Percentiles rank a stretch among this genome's conserved stretches.
phyloP scores from a whole-genome alignment of 2,329 filamentous ascomycete species.

The Xylariaceae sp. region DNA sequence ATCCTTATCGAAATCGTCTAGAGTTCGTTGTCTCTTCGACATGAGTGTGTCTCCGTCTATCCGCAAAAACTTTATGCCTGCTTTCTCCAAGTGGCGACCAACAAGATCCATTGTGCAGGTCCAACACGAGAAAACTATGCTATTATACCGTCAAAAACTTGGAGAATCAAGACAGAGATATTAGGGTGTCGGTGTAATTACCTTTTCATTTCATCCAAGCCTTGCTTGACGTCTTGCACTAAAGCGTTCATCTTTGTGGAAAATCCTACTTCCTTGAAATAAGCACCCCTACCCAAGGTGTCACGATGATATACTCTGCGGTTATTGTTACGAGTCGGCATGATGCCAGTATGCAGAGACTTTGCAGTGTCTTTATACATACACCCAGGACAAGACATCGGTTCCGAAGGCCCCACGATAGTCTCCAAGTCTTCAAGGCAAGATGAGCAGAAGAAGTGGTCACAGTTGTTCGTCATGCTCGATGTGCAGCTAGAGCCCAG shows the following conservation, averaged over 20 bases:
- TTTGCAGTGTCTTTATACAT: neutral
- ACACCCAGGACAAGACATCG: conserved; percentile 37
- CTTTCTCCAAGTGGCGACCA: conserved; percentile 37
- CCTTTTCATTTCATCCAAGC: conserved; percentile 39
- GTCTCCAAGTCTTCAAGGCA: conserved; percentile 36
- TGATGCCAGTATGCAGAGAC: neutral
- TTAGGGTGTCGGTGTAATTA: conserved; percentile 12
- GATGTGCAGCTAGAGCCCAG: no score
- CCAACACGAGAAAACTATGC: conserved; percentile 56
- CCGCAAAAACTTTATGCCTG: conserved; percentile 42
- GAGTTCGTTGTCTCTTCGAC: conserved; percentile 44
- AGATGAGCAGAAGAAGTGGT: conserved; percentile 43
- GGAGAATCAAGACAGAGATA: conserved; percentile 25
- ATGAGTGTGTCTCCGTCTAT: conserved; percentile 54
- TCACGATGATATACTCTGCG: neutral
- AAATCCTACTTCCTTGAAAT: conserved; percentile 39
- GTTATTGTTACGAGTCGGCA: neutral
- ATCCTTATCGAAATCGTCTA: conserved; percentile 47
- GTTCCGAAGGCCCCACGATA: neutral
- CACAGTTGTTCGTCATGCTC: conserved; percentile 39
- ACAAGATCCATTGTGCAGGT: conserved; percentile 51
- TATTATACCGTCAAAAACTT: conserved; percentile 33
- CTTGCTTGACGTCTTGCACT: conserved; percentile 40
- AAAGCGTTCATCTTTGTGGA: conserved; percentile 46
- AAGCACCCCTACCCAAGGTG: conserved; percentile 28